phyloP scores from a whole-genome alignment of 2,329 filamentous ascomycete species.

The Ophiostoma populinum region DNA sequence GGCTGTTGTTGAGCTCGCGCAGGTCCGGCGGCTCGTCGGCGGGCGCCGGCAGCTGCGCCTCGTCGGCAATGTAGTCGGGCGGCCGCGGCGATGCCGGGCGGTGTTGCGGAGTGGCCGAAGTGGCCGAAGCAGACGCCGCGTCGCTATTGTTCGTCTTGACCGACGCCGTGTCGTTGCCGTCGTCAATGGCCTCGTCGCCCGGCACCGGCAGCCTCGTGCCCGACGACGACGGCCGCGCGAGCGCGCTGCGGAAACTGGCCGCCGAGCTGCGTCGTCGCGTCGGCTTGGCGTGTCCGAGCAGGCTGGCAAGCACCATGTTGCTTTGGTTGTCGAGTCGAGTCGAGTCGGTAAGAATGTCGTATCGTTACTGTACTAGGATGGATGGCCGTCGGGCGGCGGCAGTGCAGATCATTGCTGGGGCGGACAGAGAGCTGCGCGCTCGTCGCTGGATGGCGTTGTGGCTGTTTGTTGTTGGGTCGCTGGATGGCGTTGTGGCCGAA shows the following conservation, averaged over 20 bases:
- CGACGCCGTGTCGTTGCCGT: constrained; percentile 2
- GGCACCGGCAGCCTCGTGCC: not conserved
- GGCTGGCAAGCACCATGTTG: constrained; percentile 5
- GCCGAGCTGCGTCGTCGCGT: constrained; percentile 18
- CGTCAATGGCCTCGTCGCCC: not conserved
- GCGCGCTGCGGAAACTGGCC: constrained; percentile 9
- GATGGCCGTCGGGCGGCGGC: constrained; percentile 4
- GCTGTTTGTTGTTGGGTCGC: not conserved
- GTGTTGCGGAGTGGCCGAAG: too few relatives aligned
- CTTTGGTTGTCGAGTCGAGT: not conserved
- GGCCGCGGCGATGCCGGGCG: constrained; percentile 1
- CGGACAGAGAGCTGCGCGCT: not conserved
- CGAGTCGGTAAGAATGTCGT: too few relatives aligned
- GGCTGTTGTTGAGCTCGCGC: constrained; percentile 49
- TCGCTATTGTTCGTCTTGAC: not conserved
- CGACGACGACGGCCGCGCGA: constrained; percentile 10
- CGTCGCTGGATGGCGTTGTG: not conserved
- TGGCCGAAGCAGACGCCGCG: not conserved
- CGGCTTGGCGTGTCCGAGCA: constrained; percentile 2
- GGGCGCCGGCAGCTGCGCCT: constrained; percentile 31
- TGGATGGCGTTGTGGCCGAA: too few relatives aligned
- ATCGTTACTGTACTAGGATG: too few relatives aligned
- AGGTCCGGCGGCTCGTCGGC: constrained; percentile 42
- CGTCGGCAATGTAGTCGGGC: constrained; percentile 36
- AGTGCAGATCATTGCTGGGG: constrained; percentile 6